A percentile compares a stretch with the other conserved stretches of the same genome.
Evolutionary conservation across 192 early-diverging fungal genomes (phyloP).

Genomic region (Coemansia sp.): DNA sequence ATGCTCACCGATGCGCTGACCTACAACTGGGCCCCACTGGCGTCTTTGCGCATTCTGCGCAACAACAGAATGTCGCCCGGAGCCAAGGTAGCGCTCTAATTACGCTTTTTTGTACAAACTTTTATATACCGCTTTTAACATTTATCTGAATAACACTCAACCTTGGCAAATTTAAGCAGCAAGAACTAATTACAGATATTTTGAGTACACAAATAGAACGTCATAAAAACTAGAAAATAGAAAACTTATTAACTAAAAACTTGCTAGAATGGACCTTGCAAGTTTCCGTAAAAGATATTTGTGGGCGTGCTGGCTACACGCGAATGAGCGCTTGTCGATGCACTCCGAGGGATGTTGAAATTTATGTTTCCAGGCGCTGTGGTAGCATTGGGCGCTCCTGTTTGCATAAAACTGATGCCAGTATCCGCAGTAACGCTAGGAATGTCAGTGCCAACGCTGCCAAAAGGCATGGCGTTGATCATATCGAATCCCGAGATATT

Average conservation of each 20-base stretch:
- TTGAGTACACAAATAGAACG: slow-evolving; percentile 1
- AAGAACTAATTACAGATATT: background rate
- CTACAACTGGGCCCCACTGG: slow-evolving; percentile 42
- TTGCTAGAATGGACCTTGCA: background rate
- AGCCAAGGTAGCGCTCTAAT: slow-evolving; percentile 20
- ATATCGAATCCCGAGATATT: slow-evolving; percentile 4
- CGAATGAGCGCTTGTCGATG: background rate
- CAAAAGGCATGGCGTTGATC: slow-evolving; percentile 7
- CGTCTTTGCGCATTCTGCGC: slow-evolving; percentile 42
- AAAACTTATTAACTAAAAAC: too few species aligned
- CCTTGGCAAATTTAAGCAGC: background rate
- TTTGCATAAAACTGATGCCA: background rate
- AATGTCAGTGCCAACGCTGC: background rate
- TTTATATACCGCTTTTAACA: background rate
- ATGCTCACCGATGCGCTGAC: slow-evolving; percentile 28
- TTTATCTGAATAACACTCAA: background rate
- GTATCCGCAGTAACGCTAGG: background rate
- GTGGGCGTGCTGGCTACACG: slow-evolving; percentile 11
- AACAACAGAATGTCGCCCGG: slow-evolving; percentile 47
- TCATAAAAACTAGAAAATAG: slow-evolving; percentile 1
- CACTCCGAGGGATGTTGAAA: background rate
- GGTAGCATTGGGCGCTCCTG: background rate
- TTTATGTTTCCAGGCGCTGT: background rate
- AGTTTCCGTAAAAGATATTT: background rate
- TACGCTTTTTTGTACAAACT: slow-evolving; percentile 13